phyloP scores from a whole-genome alignment of 768 basidiomycete species.

The Lactifluus echinatus region DNA sequence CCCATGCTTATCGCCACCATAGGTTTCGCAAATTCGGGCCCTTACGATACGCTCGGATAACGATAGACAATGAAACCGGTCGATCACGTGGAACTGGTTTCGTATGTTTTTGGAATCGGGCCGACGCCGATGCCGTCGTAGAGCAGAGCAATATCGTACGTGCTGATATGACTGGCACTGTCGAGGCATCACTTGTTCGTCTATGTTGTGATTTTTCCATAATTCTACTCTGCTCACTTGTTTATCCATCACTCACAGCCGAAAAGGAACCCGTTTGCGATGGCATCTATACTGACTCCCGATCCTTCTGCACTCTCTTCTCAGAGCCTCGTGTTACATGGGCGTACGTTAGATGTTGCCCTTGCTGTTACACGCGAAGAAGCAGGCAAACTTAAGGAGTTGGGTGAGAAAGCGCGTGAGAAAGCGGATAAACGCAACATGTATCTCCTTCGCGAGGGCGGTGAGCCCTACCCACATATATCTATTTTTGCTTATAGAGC shows the following conservation, averaged over 20 bases:
- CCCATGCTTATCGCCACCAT: not conserved
- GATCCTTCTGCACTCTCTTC: conserved; percentile 87
- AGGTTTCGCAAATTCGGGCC: conserved; percentile 92
- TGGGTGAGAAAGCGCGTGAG: conserved; percentile 72
- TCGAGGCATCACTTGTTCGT: conserved; percentile 22
- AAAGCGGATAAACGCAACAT: conserved; percentile 94
- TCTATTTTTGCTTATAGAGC: not conserved
- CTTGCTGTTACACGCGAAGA: conserved; percentile 86
- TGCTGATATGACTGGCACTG: conserved; percentile 48
- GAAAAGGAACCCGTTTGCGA: conserved; percentile 77
- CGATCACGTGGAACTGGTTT: conserved; percentile 94
- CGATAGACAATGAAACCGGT: conserved; percentile 72
- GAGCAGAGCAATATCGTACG: conserved; percentile 69
- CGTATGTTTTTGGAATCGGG: conserved; percentile 92
- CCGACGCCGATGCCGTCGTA: conserved; percentile 79
- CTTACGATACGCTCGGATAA: conserved; percentile 86
- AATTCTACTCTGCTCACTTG: not conserved
- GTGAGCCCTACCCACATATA: conserved; percentile 36
- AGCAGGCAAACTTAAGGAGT: conserved; percentile 82
- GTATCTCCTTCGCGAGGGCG: conserved; percentile 94
- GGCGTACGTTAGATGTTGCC: conserved; percentile 84
- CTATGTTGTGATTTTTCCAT: not conserved
- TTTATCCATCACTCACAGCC: conserved; percentile 28
- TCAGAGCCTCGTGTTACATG: conserved; percentile 78
- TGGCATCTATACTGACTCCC: conserved; percentile 85